phyloP scores from a whole-genome alignment of 768 basidiomycete species.

The Boletus subcaerulescens region DNA sequence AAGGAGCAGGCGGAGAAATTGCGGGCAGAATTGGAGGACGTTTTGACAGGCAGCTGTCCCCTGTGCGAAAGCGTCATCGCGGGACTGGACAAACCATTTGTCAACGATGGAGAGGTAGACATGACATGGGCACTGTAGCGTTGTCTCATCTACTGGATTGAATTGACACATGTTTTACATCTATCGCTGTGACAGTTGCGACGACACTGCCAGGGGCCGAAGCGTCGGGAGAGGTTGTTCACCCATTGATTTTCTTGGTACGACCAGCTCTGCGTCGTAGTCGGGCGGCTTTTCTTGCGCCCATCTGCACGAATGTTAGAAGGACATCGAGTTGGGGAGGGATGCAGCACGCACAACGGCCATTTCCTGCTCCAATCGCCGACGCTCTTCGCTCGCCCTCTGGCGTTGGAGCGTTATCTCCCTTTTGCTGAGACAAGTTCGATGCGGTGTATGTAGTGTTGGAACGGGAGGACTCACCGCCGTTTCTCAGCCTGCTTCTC shows the following conservation, averaged over 20 bases:
- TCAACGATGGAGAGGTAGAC: constrained; percentile 74
- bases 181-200: background rate
- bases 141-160: background rate
- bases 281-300: constrained; percentile 72
- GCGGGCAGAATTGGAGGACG: constrained; percentile 81
- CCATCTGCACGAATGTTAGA: constrained; percentile 53
- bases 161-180: constrained; percentile 8
- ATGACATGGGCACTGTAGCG: constrained; percentile 68
- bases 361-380: constrained; percentile 45
- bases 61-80: constrained; percentile 88
- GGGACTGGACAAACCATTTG: constrained; percentile 85
- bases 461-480: constrained; percentile 39
- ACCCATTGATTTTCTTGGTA: constrained; percentile 75
- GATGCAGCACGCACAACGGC: constrained; percentile 17
- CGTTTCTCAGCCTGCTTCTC: constrained; percentile 69
- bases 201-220: too few relatives aligned
- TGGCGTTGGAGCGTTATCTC: constrained; percentile 70
- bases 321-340: background rate
- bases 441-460: background rate
- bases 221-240: too few relatives aligned
- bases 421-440: constrained; percentile 45
- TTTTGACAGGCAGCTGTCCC: constrained; percentile 87
- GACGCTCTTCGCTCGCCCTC: constrained; percentile 69
- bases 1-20: constrained; percentile 66
- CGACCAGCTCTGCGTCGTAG: constrained; percentile 70